Conservation (phyloP, 2,329 filamentous ascomycete genomes). For the Trichophyton verrucosum region DNA sequence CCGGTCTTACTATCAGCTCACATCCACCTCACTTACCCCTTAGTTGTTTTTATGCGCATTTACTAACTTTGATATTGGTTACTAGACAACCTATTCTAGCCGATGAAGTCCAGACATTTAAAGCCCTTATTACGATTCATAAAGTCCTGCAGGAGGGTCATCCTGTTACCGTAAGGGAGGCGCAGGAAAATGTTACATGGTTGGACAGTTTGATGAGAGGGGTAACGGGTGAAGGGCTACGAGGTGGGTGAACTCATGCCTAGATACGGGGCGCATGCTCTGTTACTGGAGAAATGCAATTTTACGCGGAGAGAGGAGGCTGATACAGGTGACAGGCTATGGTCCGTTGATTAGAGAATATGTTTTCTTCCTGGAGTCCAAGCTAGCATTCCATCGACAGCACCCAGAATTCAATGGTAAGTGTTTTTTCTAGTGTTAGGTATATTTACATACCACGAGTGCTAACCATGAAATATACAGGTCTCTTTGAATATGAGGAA, state of each 20-base stretch:
- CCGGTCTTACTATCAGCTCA: background rate
- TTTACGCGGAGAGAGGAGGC: background rate
- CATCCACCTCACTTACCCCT: background rate
- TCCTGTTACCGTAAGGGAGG: slow-evolving; percentile 73
- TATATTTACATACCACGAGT: background rate
- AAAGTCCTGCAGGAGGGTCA: slow-evolving; percentile 97
- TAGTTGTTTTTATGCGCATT: background rate
- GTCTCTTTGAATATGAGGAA: slow-evolving; percentile 95
- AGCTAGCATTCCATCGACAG: slow-evolving; percentile 90
- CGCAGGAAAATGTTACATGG: slow-evolving; percentile 78
- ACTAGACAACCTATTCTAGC: slow-evolving; percentile 86
- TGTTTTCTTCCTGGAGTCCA: slow-evolving; percentile 86
- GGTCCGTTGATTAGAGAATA: slow-evolving; percentile 91
- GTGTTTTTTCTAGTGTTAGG: slow-evolving; percentile 8
- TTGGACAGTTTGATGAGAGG: slow-evolving; percentile 84
- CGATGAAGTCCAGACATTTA: slow-evolving; percentile 98
- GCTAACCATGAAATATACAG: slow-evolving; percentile 22
- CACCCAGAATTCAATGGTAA: slow-evolving; percentile 93
- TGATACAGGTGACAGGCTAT: slow-evolving; percentile 46
- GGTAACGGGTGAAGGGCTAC: slow-evolving; percentile 67
- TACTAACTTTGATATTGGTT: background rate
- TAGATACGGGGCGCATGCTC: slow-evolving; percentile 6
- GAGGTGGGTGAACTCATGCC: slow-evolving; percentile 40
- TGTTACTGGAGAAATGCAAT: slow-evolving; percentile 1
- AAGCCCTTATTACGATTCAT: slow-evolving; percentile 91